Evolutionary conservation across 306 rosid species (phyloP).

Genomic region (Lagenaria siceraria): DNA sequence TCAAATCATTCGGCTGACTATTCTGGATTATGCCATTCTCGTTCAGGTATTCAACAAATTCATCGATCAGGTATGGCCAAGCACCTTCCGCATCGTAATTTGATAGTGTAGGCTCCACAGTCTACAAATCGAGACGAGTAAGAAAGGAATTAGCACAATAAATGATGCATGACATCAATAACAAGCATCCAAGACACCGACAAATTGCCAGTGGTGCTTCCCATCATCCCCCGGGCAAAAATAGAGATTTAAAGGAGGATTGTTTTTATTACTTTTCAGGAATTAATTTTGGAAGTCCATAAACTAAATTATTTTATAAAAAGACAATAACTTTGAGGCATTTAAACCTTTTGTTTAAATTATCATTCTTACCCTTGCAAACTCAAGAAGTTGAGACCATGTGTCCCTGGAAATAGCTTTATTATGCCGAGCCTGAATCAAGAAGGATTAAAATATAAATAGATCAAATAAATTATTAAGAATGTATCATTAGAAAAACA

Average conservation of each 20-base stretch:
- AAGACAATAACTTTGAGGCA: not conserved
- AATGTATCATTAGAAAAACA: not conserved
- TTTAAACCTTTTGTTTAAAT: no score
- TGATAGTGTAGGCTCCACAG: slow-evolving; percentile 49
- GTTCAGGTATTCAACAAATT: slow-evolving; percentile 78
- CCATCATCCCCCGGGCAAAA: no score
- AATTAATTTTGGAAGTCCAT: no score
- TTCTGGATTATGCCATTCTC: slow-evolving; percentile 60
- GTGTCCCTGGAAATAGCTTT: slow-evolving; percentile 96
- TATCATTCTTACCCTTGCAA: slow-evolving; percentile 64
- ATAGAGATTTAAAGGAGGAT: not conserved
- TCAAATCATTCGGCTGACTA: slow-evolving; percentile 25
- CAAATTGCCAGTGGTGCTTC: not conserved
- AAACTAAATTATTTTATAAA: no score
- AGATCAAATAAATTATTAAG: not conserved
- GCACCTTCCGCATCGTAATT: slow-evolving; percentile 96
- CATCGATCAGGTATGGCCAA: slow-evolving; percentile 96
- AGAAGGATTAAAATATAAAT: not conserved
- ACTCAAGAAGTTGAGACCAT: slow-evolving; percentile 97
- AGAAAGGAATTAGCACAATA: not conserved
- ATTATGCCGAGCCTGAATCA: slow-evolving; percentile 77
- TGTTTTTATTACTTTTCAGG: no score
- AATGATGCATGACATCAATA: not conserved
- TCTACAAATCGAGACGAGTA: slow-evolving; percentile 30
- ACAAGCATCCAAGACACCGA: not conserved